Base-by-base conservation (phyloP, 176 grass and related monocot species). In the Eleusine coracana region DNA sequence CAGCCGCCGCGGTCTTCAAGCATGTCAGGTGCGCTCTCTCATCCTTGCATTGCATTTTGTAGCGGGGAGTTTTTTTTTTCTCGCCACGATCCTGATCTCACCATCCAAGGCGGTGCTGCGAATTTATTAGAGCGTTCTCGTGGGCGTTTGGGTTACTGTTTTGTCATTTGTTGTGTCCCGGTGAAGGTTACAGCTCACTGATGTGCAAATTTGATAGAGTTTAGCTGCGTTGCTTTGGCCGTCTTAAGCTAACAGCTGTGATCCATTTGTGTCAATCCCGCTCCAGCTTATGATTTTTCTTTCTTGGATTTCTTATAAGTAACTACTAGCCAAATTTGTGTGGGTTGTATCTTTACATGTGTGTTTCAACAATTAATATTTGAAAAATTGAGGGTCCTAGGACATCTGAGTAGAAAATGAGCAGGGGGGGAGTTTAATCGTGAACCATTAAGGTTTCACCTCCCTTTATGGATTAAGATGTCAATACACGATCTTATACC, bases 1-100 rank as follows among this genome's bases (percentile, higher is more conserved):
- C 88, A 0, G 92, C 89, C 18, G 89, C 87, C 38, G 87, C 88
- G 10, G 44, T 99, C 0, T 99, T 96, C 85, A 99, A 93, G 75
- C 93, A 99, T 69, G 64, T 95, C 66, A 92, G 93, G 96, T 89
- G 64, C 49, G 71, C 3, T 21, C 50, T 41, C 5, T 12, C 13
- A 40, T 75, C 20, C 28, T 3, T 51, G 25, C 25, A 63, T 63
- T 63, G 60, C 21, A 20, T 52, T 14, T 75, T 44, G 4, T 0
- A 63, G 3, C 10, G 3, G 0, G 68, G 14, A 31, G 61, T 44
- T 75, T 68, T 18, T 17, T 46, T 68, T 18, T 17, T 34, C 29
- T 46, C 18, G 5, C 2, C 66, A 10, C 27, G 0, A 68, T 29
- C 37, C 37, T 1, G 11, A 65, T 66, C 9, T 18, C 17, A 5